Conservation (phyloP, 2,329 filamentous ascomycete species). For the Shiraia bambusicola region DNA sequence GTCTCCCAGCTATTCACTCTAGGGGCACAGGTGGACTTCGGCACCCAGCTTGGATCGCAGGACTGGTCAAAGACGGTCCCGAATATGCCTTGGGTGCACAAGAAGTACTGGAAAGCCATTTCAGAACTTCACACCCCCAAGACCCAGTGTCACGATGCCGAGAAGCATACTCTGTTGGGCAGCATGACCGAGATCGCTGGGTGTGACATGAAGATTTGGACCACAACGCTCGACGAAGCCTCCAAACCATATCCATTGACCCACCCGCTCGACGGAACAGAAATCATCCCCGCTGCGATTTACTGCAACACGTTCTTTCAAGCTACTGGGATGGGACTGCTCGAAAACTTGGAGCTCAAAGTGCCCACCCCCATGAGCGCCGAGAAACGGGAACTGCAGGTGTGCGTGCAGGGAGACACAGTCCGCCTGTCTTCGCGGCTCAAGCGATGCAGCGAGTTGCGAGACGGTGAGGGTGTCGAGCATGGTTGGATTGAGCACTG, state of each 20-base stretch:
- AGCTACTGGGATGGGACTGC: conserved; percentile 24
- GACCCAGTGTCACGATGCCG: conserved; percentile 25
- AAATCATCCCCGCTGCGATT: conserved; percentile 47
- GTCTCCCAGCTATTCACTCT: conserved; percentile 32
- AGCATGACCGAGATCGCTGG: conserved; percentile 29
- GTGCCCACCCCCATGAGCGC: conserved; percentile 41
- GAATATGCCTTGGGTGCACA: conserved; percentile 27
- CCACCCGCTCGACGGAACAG: conserved; percentile 45
- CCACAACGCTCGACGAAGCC: conserved; percentile 33
- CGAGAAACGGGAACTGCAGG: conserved; percentile 40
- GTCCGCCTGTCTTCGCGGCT: conserved; percentile 5
- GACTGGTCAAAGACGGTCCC: conserved; percentile 16
- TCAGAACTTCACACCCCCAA: conserved; percentile 1
- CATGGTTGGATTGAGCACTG: neutral
- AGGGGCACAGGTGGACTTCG: conserved; percentile 30
- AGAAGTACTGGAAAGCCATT: conserved; percentile 17
- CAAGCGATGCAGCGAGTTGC: neutral
- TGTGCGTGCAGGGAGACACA: conserved; percentile 8
- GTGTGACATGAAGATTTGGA: conserved; percentile 30
- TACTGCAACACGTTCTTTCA: conserved; percentile 46
- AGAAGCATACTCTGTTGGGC: conserved; percentile 42
- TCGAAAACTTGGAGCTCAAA: conserved; percentile 38
- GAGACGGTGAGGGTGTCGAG: too few relatives aligned
- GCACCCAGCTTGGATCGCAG: conserved; percentile 3
- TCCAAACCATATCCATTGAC: conserved; percentile 45